These are phyloP conservation scores for Tetrastigma voinierianum DNA, from an alignment of 164 flowering plant genomes.

Conservation along the genomic window DNA sequence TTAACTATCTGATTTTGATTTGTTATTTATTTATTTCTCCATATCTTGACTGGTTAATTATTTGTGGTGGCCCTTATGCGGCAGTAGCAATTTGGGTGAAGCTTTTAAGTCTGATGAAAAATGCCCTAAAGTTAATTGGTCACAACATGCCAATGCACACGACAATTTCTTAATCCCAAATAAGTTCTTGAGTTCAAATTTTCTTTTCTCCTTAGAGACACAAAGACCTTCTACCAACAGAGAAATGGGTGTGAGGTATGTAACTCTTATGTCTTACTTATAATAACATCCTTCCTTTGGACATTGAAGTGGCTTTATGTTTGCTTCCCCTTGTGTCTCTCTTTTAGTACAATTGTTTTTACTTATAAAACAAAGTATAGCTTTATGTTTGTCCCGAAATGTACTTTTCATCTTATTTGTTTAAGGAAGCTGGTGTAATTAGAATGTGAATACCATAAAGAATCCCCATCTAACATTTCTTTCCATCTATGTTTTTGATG, in stretches of 20 bases:
- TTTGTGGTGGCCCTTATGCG: conserved; percentile 18
- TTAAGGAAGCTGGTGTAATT: too few relatives aligned
- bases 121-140: conserved; percentile 59
- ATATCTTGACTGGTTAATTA: neutral
- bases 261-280: too few relatives aligned
- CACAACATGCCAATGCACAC: conserved; percentile 55
- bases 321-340: too few relatives aligned
- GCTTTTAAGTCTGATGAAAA: conserved; percentile 20
- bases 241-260: neutral
- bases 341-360: too few relatives aligned
- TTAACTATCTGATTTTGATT: neutral
- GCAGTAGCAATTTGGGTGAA: conserved; percentile 25
- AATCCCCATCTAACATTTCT: neutral
- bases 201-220: conserved; percentile 56
- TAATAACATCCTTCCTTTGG: too few relatives aligned
- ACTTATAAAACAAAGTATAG: too few relatives aligned
- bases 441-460: neutral
- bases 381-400: too few relatives aligned
- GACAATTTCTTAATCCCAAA: conserved; percentile 44
- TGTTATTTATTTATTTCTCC: too few relatives aligned
- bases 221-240: conserved; percentile 52
- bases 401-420: too few relatives aligned
- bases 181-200: conserved; percentile 61
- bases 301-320: too few relatives aligned
- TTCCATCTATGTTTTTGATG: too few relatives aligned